phyloP scores from a whole-genome alignment of 1,284 basidiomycete genomes.

The Anthracocystis panici-leucophaei region DNA sequence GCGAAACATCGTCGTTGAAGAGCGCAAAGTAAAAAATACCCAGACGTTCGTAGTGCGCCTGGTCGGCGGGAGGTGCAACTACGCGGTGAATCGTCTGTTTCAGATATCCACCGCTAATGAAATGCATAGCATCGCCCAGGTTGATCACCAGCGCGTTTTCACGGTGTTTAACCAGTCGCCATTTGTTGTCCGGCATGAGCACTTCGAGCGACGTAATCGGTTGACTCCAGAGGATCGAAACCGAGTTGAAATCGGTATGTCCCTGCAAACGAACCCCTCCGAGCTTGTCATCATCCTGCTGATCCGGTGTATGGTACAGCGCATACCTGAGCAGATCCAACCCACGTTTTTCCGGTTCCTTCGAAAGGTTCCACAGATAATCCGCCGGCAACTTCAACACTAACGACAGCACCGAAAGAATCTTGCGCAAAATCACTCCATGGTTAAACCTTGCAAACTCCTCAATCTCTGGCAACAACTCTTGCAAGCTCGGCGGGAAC shows the following conservation, averaged over 20 bases:
- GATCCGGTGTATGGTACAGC: conserved; percentile 70
- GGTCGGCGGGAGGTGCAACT: conserved; percentile 70
- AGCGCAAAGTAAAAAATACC: conserved; percentile 71
- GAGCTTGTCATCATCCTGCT: conserved; percentile 66
- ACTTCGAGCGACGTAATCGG: conserved; percentile 71
- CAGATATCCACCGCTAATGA: conserved; percentile 64
- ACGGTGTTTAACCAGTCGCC: conserved; percentile 71
- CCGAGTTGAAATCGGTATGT: conserved; percentile 71
- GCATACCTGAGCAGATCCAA: conserved; percentile 71
- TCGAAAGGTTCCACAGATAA: conserved; percentile 71
- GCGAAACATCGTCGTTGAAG: conserved; percentile 68
- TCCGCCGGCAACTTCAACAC: conserved; percentile 71
- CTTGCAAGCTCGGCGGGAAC: conserved; percentile 59
- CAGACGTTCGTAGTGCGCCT: conserved; percentile 69
- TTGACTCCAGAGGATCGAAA: conserved; percentile 71
- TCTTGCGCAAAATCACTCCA: conserved; percentile 69
- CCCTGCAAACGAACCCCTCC: conserved; percentile 71
- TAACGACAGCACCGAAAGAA: conserved; percentile 71
- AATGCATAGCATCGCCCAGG: conserved; percentile 67
- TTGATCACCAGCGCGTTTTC: conserved; percentile 68
- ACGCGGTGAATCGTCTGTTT: conserved; percentile 71
- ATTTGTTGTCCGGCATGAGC: conserved; percentile 70
- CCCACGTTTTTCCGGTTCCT: conserved; percentile 70
- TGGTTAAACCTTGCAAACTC: conserved; percentile 70
- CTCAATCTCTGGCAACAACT: conserved; percentile 68